Evolutionary conservation across 805 yeast species (phyloP), one percentile per base, ranked within the genome.

Genomic region (Wickerhamiella allomyrinae): DNA sequence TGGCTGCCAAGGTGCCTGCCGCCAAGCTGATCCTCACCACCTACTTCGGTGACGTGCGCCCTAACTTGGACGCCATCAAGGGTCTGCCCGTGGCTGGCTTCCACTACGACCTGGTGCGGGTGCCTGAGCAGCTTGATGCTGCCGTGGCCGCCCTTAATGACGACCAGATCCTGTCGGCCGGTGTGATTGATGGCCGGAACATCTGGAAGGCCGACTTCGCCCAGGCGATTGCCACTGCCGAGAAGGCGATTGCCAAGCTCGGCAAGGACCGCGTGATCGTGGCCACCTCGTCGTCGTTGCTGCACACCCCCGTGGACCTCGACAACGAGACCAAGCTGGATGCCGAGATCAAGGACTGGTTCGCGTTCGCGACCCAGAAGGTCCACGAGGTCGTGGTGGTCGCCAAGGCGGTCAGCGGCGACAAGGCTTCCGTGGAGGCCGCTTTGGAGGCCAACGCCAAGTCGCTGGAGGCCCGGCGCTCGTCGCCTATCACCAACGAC

Each of bases 181-280:
- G 98, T 84, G 76, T 91, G 58, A 87, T 91, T 60, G 93, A 86
- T 60, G 98, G 98, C 71, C 86, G 98, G 77, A 91, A 91, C 79
- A 85, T 91, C 70, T 91, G 98, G 98, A 91, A 91, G 77, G 80
- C 94, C 67, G 81, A 91, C 74, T 84, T 80, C 61, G 65, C 91
- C 60, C 77, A 77, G 69, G 79, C 98, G 54, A 69, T 86, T 61
- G 82, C 68, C 50, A 62, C 80, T 51, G 94, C 85, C 57, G 71
- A 79, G 63, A 73, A 76, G 67, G 96, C 95, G 56, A 73, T 84
- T 60, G 77, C 68, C 54, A 79, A 79, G 70, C 69, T 91, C 56
- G 95, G 95, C 65, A 87, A 80, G 57, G 63, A 60, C 49, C 58
- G 65, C 42, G 91, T 85, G 53, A 66, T 83, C 56, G 94, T 83